Evolutionary conservation across 2,329 filamentous ascomycete genomes (phyloP).

Genomic region (Nemania sp.): DNA sequence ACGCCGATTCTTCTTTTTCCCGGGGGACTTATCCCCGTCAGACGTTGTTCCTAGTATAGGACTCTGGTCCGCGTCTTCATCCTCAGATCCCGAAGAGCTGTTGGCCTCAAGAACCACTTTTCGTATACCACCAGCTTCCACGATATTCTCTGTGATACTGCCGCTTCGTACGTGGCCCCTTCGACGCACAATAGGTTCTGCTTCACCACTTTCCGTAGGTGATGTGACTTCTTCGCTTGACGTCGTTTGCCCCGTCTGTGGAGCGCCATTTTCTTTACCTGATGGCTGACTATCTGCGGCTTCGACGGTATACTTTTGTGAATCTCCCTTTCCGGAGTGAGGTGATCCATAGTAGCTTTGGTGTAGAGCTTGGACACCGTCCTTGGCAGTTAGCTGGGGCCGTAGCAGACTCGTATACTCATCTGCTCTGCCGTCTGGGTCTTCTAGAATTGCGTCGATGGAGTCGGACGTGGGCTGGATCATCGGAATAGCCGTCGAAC

Average conservation of each 20-base stretch:
- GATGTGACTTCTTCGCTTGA: constrained; percentile 27
- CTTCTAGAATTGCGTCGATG: constrained; percentile 27
- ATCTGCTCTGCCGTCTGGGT: constrained; percentile 35
- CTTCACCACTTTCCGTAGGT: constrained; percentile 28
- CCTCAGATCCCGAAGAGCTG: constrained; percentile 48
- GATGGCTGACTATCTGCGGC: constrained; percentile 18
- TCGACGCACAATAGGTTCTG: constrained; percentile 24
- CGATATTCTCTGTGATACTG: constrained; percentile 75
- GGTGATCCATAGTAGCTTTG: constrained; percentile 54
- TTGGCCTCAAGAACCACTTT: constrained; percentile 75
- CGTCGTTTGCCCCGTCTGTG: constrained; percentile 25
- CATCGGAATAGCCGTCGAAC: constrained; percentile 25
- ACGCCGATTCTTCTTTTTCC: constrained; percentile 21
- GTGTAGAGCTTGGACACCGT: constrained; percentile 65
- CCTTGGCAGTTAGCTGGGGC: constrained; percentile 62
- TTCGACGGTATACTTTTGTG: constrained; percentile 24
- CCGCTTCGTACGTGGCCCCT: constrained; percentile 64
- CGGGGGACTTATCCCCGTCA: constrained; percentile 18
- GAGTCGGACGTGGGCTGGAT: constrained; percentile 30
- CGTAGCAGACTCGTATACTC: constrained; percentile 50
- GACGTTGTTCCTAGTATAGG: constrained; percentile 13
- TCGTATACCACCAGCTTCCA: constrained; percentile 70
- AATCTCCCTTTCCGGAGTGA: constrained; percentile 20
- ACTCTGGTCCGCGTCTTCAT: constrained; percentile 3
- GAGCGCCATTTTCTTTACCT: constrained; percentile 23